Percentiles rank a stretch among this genome's conserved stretches.
Conservation (phyloP, 2,329 filamentous ascomycete genomes). For the Sporothrix sp. region DNA sequence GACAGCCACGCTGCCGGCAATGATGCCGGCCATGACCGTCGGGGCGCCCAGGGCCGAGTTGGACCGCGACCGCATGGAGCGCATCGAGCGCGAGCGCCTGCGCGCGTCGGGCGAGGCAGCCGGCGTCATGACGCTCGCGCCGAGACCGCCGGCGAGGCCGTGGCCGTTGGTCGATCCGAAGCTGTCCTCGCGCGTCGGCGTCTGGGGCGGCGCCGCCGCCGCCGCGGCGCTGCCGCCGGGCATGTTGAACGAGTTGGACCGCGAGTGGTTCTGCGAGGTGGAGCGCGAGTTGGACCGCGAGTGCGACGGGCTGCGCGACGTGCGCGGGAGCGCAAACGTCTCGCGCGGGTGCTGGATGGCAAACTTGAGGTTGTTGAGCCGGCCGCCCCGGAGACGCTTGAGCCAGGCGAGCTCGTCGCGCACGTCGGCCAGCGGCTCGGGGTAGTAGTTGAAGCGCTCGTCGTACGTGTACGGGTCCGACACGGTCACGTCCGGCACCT, state of each 20-base stretch:
- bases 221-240: not conserved
- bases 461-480: slow-evolving; percentile 46
- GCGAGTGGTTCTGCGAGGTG: slow-evolving; percentile 41
- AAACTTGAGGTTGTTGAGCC: slow-evolving; percentile 72
- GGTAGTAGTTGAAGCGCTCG: slow-evolving; percentile 54
- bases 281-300: slow-evolving; percentile 57
- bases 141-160: not conserved
- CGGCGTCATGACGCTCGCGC: slow-evolving; percentile 12
- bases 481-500: slow-evolving; percentile 47
- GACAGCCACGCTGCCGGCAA: slow-evolving; percentile 65
- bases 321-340: slow-evolving; percentile 51
- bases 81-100: slow-evolving; percentile 45
- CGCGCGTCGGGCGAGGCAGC: slow-evolving; percentile 50
- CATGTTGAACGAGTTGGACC: slow-evolving; percentile 42
- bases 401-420: slow-evolving; percentile 73
- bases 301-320: slow-evolving; percentile 53
- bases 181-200: slow-evolving; percentile 50
- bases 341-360: slow-evolving; percentile 67
- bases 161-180: slow-evolving; percentile 26
- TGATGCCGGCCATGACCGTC: slow-evolving; percentile 73
- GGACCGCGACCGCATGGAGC: slow-evolving; percentile 52
- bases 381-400: slow-evolving; percentile 70
- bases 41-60: slow-evolving; percentile 66
- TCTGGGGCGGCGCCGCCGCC: slow-evolving; percentile 39
- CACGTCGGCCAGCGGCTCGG: slow-evolving; percentile 62